Percentiles rank a stretch among this genome's conserved stretches.
phyloP scores from a whole-genome alignment of 1,284 basidiomycete genomes.

The Ustilago sp. region DNA sequence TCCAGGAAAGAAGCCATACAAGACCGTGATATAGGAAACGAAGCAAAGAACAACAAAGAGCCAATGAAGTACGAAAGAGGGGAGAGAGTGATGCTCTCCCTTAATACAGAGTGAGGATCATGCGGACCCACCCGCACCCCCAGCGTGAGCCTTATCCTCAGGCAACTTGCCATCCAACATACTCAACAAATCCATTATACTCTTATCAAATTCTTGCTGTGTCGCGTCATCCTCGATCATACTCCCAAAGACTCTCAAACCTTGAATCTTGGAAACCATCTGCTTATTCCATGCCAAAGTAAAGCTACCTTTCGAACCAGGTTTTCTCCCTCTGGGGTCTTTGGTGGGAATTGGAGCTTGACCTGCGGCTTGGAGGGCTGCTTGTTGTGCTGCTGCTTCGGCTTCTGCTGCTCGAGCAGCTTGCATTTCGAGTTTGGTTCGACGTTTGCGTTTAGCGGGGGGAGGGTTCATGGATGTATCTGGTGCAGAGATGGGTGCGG shows the following conservation, averaged over 20 bases:
- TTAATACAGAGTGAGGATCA: too few relatives aligned
- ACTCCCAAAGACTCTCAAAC: slow-evolving; percentile 42
- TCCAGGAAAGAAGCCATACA: neutral
- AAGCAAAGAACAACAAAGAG: neutral
- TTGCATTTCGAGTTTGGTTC: slow-evolving; percentile 46
- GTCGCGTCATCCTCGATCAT: slow-evolving; percentile 51
- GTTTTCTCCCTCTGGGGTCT: slow-evolving; percentile 33
- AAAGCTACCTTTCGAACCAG: slow-evolving; percentile 31
- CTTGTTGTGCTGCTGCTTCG: slow-evolving; percentile 26
- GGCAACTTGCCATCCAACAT: slow-evolving; percentile 50
- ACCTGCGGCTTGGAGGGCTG: slow-evolving; percentile 34
- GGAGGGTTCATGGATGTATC: slow-evolving; percentile 32
- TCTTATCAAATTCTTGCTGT: slow-evolving; percentile 50
- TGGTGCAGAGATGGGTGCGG: slow-evolving; percentile 5
- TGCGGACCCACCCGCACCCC: neutral
- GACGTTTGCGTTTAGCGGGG: slow-evolving; percentile 37
- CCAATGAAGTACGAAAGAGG: too few relatives aligned
- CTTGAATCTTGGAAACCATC: slow-evolving; percentile 47
- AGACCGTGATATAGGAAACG: neutral
- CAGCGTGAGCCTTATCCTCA: slow-evolving; percentile 21
- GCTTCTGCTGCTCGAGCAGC: slow-evolving; percentile 32
- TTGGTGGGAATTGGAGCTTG: slow-evolving; percentile 36
- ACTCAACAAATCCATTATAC: slow-evolving; percentile 27
- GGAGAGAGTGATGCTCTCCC: too few relatives aligned
- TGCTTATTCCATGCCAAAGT: slow-evolving; percentile 45